phyloP scores from a whole-genome alignment of 2,329 filamentous ascomycete genomes.

The Harringtonia aguacate region DNA sequence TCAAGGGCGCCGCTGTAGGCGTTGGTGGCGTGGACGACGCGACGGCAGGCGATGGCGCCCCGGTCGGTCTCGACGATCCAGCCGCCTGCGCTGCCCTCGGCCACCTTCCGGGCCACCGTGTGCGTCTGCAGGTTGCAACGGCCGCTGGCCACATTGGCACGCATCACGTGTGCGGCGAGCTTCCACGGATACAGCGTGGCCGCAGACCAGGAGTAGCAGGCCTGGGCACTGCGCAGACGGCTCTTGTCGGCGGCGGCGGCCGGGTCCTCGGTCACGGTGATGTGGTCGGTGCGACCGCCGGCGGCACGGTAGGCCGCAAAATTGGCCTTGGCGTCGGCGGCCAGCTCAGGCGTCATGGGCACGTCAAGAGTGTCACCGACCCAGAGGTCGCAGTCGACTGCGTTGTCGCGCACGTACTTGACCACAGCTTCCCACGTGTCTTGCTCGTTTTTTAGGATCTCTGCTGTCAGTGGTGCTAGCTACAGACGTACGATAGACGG shows the following conservation, averaged over 20 bases:
- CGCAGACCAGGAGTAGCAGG: neutral
- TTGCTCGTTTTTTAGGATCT: slow-evolving; percentile 3
- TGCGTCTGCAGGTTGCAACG: slow-evolving; percentile 1
- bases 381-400: slow-evolving; percentile 4
- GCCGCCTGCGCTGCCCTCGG: neutral
- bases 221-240: neutral
- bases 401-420: neutral
- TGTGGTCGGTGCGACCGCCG: neutral
- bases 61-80: neutral
- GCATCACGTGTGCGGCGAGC: slow-evolving; percentile 1
- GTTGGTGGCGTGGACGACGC: slow-evolving; percentile 4
- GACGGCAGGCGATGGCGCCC: neutral
- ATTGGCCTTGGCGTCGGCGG: neutral
- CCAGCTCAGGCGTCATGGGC: neutral
- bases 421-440: neutral
- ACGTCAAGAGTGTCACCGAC: slow-evolving; percentile 2
- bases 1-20: slow-evolving; percentile 1
- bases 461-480: too few relatives aligned
- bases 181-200: slow-evolving; percentile 3
- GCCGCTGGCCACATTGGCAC: neutral
- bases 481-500: too few relatives aligned
- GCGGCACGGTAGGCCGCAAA: neutral
- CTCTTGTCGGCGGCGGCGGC: neutral
- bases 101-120: neutral
- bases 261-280: neutral